Evolutionary conservation across 176 grass and related monocot genomes (phyloP).

Genomic region (Zea mays): DNA sequence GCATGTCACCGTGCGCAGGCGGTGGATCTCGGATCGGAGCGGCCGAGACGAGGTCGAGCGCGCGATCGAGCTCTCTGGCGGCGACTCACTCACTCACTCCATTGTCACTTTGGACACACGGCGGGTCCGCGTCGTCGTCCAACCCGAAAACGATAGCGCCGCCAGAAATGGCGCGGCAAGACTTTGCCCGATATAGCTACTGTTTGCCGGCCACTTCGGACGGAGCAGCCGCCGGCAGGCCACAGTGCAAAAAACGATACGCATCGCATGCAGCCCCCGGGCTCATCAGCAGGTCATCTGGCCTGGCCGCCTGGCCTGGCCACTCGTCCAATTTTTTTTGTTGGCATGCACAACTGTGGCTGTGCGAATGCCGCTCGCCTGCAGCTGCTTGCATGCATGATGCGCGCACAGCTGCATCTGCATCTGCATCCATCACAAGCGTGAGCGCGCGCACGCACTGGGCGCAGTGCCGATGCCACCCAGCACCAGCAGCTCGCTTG

Average conservation of each 20-base stretch:
- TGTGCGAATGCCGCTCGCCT: not conserved
- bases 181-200: conserved; percentile 51
- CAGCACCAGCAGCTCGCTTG: not conserved
- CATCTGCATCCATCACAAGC: not conserved
- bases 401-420: not conserved
- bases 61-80: not conserved
- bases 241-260: conserved; percentile 12
- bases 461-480: conserved; percentile 20
- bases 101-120: not conserved
- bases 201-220: conserved; percentile 43
- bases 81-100: no score
- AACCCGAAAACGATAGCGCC: not conserved
- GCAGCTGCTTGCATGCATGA: not conserved
- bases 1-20: not conserved
- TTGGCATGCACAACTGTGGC: not conserved
- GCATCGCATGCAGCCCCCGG: not conserved
- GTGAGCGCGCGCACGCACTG: not conserved
- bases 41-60: not conserved
- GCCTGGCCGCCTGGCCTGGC: not conserved
- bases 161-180: conserved; percentile 36
- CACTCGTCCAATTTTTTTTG: conserved; percentile 7
- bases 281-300: not conserved
- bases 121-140: not conserved
- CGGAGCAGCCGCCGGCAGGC: conserved; percentile 20
- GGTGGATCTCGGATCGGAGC: not conserved